Percentiles rank a stretch among this genome's conserved stretches.
phyloP scores from a whole-genome alignment of 2,329 filamentous ascomycete genomes.

The Colletotrichum gigasporum region DNA sequence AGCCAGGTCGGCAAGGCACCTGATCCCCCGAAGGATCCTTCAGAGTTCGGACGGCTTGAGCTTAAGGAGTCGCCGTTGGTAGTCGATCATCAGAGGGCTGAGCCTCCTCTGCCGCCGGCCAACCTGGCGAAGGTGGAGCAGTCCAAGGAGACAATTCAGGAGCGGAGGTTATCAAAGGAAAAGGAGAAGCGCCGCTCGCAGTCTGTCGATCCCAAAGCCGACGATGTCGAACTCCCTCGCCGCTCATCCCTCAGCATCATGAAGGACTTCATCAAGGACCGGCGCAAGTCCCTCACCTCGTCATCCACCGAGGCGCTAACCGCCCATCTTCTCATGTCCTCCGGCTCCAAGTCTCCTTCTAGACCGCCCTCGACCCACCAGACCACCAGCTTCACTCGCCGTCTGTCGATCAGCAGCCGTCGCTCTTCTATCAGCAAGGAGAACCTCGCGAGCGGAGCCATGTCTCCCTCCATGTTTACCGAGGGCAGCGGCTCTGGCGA shows the following conservation, averaged over 20 bases:
- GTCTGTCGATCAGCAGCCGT: slow-evolving; percentile 71
- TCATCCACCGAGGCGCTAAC: slow-evolving; percentile 53
- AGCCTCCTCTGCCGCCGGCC: slow-evolving; percentile 39
- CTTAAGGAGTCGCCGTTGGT: slow-evolving; percentile 68
- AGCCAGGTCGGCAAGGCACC: slow-evolving; percentile 51
- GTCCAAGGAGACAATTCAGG: slow-evolving; percentile 58
- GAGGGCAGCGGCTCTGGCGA: slow-evolving; percentile 58
- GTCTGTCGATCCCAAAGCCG: slow-evolving; percentile 45
- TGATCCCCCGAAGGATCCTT: slow-evolving; percentile 51
- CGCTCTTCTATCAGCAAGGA: slow-evolving; percentile 62
- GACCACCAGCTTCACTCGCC: slow-evolving; percentile 63
- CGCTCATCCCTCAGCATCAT: slow-evolving; percentile 69
- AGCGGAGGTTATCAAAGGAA: slow-evolving; percentile 57
- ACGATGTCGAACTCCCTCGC: slow-evolving; percentile 51
- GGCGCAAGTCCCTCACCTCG: slow-evolving; percentile 61
- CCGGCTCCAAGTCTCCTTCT: slow-evolving; percentile 51
- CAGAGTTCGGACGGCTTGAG: slow-evolving; percentile 58
- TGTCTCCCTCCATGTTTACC: slow-evolving; percentile 53
- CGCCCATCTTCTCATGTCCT: slow-evolving; percentile 36
- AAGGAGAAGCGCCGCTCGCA: slow-evolving; percentile 47
- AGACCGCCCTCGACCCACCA: slow-evolving; percentile 56
- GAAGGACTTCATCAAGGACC: slow-evolving; percentile 69
- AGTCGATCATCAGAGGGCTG: slow-evolving; percentile 63
- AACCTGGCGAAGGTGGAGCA: slow-evolving; percentile 36
- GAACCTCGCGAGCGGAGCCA: slow-evolving; percentile 35